Base-by-base conservation (phyloP, 257 asterid genomes). In the Ophiorrhiza pumila region DNA sequence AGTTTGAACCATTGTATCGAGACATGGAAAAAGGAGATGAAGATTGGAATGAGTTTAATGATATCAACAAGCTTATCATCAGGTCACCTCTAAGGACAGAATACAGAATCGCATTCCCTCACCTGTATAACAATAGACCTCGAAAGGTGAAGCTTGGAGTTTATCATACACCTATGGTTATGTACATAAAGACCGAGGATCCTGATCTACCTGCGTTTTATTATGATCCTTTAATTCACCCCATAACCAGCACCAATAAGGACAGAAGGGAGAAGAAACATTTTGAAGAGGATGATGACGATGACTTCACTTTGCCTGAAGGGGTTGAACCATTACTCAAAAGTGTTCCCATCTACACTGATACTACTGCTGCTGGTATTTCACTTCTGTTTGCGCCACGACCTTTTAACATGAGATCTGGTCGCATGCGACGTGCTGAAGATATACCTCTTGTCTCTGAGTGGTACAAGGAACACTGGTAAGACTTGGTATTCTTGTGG, bases 21-120 rank as follows among this genome's bases (percentile, higher is more conserved):
- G 99, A 95, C 88, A 95, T 95, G 98, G 99, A 95, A 84, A 95
- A 95, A 76, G 99, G 99, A 42, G 99, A 92, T 32, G 99, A 95
- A 76, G 99, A 95, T 83, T 95, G 99, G 99, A 95, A 95, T 73
- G 99, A 95, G 74, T 95, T 95, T 76, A 95, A 95, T 79, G 99
- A 95, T 84, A 95, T 92, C 39, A 95, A 92, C 84, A 95, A 95
- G 76, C 94, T 95, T 45, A 95, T 95, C 83, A 95, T 92, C 77
- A 89, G 99, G 71, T 95, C 99, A 65, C 99, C 99, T 63, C 88
- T 95, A 45, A 87, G 99, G 85, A 95, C 99, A n/a, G 99, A 95
- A 73, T 95, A 95, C 83, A 86, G 95, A 88, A 85, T 95, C 73
- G 99, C 97, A 27, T 95, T 95, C 68, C 97, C 99, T 71, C 99